Conservation (phyloP, 1,284 basidiomycete genomes). For the Fistulina hepatica region DNA sequence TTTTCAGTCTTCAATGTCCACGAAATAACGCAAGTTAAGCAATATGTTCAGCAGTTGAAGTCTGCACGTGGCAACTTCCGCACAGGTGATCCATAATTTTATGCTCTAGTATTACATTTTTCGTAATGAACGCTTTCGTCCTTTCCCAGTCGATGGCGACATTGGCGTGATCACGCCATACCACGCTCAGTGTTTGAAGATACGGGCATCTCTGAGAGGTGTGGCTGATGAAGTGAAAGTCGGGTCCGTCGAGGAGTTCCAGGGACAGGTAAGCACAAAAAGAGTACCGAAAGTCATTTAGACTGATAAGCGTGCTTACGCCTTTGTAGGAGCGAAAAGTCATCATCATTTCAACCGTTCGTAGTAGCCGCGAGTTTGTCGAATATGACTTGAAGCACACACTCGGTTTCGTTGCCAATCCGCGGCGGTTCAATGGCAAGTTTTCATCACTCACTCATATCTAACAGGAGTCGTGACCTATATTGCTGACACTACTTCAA, state of each 20-base stretch:
- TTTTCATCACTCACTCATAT: neutral
- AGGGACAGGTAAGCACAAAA: slow-evolving; percentile 38
- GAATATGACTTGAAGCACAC: slow-evolving; percentile 34
- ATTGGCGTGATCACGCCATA: slow-evolving; percentile 49
- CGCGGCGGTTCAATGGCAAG: slow-evolving; percentile 51
- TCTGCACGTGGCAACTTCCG: slow-evolving; percentile 16
- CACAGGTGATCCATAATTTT: slow-evolving; percentile 28
- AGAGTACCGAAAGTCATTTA: neutral
- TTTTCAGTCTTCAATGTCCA: slow-evolving; percentile 37
- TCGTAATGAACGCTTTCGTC: neutral
- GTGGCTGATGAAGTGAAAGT: slow-evolving; percentile 34
- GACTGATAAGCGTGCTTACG: slow-evolving; percentile 10
- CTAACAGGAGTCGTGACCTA: slow-evolving; percentile 31
- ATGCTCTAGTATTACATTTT: neutral
- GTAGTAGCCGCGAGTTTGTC: slow-evolving; percentile 46
- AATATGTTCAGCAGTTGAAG: slow-evolving; percentile 26
- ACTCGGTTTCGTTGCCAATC: slow-evolving; percentile 43
- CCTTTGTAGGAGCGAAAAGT: slow-evolving; percentile 32
- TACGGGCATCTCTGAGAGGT: slow-evolving; percentile 27
- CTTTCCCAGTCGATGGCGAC: slow-evolving; percentile 26
- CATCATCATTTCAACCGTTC: slow-evolving; percentile 58
- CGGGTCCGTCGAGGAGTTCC: slow-evolving; percentile 52
- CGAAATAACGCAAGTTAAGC: slow-evolving; percentile 31
- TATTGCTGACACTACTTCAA: slow-evolving; percentile 27
- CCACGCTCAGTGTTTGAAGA: slow-evolving; percentile 39